A percentile compares a stretch with the other conserved stretches of the same genome.
phyloP scores from a whole-genome alignment of 306 rosid genomes.

The Luffa acutangula region DNA sequence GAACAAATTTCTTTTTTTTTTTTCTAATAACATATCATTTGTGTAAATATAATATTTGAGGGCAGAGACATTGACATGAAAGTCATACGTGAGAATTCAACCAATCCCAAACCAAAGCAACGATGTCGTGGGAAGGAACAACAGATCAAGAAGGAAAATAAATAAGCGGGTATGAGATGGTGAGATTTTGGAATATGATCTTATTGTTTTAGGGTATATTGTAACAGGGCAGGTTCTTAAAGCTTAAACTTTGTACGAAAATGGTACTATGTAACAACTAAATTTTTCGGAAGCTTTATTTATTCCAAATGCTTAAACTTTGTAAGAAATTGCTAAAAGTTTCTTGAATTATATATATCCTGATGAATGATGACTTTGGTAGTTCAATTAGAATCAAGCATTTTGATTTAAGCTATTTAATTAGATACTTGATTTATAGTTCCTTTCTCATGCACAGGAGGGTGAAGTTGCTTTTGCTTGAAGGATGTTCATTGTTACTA shows the following conservation, averaged over 20 bases:
- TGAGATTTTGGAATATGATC: neutral
- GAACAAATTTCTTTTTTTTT: neutral
- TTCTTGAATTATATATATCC: too few species aligned
- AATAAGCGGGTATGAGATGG: neutral
- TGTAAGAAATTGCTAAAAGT: too few species aligned
- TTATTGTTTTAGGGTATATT: neutral
- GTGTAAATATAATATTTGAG: conserved; percentile 19
- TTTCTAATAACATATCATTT: neutral
- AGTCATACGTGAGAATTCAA: conserved; percentile 82
- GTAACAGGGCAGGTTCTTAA: neutral
- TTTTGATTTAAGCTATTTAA: too few species aligned
- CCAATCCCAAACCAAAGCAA: conserved; percentile 38
- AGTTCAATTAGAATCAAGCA: too few species aligned
- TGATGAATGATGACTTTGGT: too few species aligned
- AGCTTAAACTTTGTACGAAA: neutral
- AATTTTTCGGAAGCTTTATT: neutral
- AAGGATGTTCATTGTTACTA: too few species aligned
- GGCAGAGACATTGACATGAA: conserved; percentile 75
- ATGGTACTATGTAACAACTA: neutral
- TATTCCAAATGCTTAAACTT: neutral
- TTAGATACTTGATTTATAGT: too few species aligned
- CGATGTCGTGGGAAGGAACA: conserved; percentile 19
- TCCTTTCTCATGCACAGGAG: too few species aligned
- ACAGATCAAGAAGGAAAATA: conserved; percentile 25
- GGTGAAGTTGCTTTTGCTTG: too few species aligned